Percentiles rank a stretch among this genome's conserved stretches.
These are phyloP conservation scores for Penicillium sp. DNA, from an alignment of 2,329 filamentous ascomycete genomes.

Conservation along the genomic window DNA sequence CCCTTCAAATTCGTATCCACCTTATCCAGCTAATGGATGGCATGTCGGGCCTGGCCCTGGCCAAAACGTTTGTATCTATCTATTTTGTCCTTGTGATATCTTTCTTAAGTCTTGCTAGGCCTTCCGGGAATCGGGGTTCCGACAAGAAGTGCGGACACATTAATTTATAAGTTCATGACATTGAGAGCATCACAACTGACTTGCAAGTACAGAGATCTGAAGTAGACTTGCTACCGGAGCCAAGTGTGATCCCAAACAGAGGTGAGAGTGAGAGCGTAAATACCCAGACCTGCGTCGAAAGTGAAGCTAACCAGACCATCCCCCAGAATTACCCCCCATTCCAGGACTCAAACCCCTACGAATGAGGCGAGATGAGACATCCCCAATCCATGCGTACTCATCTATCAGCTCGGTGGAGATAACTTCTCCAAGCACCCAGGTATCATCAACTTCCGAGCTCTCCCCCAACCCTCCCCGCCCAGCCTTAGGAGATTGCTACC, in stretches of 20 bases:
- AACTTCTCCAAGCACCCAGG: neutral
- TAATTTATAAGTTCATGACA: neutral
- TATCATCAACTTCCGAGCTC: neutral
- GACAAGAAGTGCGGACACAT: neutral
- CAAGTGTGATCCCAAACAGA: neutral
- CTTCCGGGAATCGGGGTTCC: neutral
- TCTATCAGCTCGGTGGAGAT: neutral
- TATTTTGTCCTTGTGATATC: neutral
- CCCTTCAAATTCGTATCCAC: neutral
- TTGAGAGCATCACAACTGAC: neutral
- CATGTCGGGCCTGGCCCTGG: slow-evolving; percentile 2
- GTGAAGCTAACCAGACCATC: neutral
- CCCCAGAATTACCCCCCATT: neutral
- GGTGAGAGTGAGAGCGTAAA: neutral
- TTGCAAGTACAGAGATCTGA: neutral
- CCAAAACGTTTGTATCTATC: slow-evolving; percentile 7
- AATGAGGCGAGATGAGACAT: neutral
- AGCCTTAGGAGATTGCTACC: neutral
- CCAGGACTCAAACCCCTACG: neutral
- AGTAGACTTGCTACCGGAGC: neutral
- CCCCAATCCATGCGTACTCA: neutral
- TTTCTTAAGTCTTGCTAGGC: neutral
- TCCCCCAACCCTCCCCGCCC: neutral
- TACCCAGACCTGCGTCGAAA: neutral
- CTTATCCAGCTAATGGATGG: slow-evolving; percentile 2